Percentiles rank a stretch among this genome's conserved stretches.
These are phyloP conservation scores for Arachis monticola DNA, from an alignment of 331 rosid genomes.

Conservation along the genomic window DNA sequence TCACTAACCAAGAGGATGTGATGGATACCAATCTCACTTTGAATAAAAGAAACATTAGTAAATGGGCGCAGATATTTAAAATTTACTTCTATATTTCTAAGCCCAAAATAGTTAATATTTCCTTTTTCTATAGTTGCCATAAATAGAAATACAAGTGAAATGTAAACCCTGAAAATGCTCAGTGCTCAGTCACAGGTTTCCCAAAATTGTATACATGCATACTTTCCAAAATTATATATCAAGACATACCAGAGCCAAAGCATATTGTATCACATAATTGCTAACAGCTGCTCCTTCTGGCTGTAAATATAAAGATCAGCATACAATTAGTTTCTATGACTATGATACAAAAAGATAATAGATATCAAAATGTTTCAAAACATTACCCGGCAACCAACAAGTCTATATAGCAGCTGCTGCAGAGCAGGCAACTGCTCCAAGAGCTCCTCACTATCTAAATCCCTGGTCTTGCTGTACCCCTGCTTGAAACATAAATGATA, in stretches of 20 bases:
- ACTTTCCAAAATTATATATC: slow-evolving; percentile 2
- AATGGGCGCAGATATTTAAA: background rate
- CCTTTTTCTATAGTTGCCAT: slow-evolving; percentile 1
- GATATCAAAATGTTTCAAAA: slow-evolving; percentile 23
- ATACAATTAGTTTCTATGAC: slow-evolving; percentile 37
- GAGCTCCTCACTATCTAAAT: slow-evolving; percentile 88
- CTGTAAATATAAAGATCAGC: slow-evolving; percentile 66
- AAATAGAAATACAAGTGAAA: slow-evolving; percentile 18
- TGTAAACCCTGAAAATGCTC: background rate
- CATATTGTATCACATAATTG: slow-evolving; percentile 96
- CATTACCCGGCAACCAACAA: slow-evolving; percentile 88
- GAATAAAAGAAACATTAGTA: slow-evolving; percentile 20
- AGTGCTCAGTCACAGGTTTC: background rate
- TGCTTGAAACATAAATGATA: slow-evolving; percentile 41
- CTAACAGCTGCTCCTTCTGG: slow-evolving; percentile 94
- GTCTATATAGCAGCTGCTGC: slow-evolving; percentile 91
- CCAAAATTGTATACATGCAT: background rate
- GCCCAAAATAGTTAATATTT: slow-evolving; percentile 8
- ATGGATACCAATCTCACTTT: slow-evolving; percentile 25
- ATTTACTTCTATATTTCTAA: slow-evolving; percentile 5
- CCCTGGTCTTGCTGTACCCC: slow-evolving; percentile 96
- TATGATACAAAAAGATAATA: slow-evolving; percentile 8
- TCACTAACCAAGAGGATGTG: slow-evolving; percentile 22
- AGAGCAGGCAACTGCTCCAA: slow-evolving; percentile 97
- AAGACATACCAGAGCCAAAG: slow-evolving; percentile 88